Conservation (phyloP, 1,139 yeast genomes). For the Candida labiduridarum region DNA sequence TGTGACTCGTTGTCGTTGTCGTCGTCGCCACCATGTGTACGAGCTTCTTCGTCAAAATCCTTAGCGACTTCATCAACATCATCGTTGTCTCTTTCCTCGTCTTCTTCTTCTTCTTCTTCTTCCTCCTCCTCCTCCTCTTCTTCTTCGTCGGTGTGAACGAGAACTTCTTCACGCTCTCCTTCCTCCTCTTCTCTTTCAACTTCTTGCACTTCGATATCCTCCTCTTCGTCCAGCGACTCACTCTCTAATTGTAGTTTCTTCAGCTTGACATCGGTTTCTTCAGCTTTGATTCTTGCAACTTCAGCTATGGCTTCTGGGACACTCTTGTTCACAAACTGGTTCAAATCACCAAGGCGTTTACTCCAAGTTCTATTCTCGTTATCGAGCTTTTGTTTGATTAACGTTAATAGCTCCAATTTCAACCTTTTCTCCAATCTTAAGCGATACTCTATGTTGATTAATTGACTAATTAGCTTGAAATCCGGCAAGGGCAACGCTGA, state of each 20-base stretch:
- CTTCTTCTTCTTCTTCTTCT: conserved; percentile 13
- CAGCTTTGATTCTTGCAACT: conserved; percentile 30
- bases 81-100: conserved; percentile 13
- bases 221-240: conserved; percentile 14
- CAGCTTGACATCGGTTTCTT: conserved; percentile 20
- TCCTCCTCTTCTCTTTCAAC: conserved; percentile 10
- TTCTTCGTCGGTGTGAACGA: conserved; percentile 13
- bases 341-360: conserved; percentile 38
- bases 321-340: conserved; percentile 37
- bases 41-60: conserved; percentile 15
- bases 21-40: not conserved
- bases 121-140: conserved; percentile 17
- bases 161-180: not conserved
- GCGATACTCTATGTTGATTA: conserved; percentile 39
- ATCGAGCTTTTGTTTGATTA: conserved; percentile 33
- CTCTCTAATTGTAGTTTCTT: conserved; percentile 17
- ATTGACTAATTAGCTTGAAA: conserved; percentile 28
- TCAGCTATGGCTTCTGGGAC: conserved; percentile 32
- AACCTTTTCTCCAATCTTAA: conserved; percentile 36
- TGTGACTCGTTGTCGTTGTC: too few species aligned
- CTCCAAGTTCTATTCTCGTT: conserved; percentile 45
- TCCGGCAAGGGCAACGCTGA: conserved; percentile 33
- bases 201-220: conserved; percentile 14
- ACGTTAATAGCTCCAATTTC: conserved; percentile 37
- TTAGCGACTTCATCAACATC: conserved; percentile 17